Base-by-base conservation (phyloP, 2,329 filamentous ascomycete genomes). In the Aspergillus tanneri region DNA sequence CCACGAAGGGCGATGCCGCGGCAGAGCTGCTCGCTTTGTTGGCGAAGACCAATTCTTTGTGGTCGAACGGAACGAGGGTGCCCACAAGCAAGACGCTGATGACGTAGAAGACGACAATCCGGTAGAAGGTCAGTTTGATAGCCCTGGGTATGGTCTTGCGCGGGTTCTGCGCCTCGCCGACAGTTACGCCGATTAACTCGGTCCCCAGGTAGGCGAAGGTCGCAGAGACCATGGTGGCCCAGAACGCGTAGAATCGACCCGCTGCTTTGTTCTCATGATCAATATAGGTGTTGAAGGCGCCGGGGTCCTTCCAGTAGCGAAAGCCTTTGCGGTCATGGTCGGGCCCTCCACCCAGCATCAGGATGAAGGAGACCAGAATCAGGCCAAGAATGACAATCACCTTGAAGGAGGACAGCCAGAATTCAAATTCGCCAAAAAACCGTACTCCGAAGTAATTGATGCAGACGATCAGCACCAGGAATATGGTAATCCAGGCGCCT, bases 181-280 rank as follows among this genome's bases (percentile, higher is more conserved):
- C 86, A 0, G 87, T 90, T 11, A 90, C 85, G 71, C 86, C 87
- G 42, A 90, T 84, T 35, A 90, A 74, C 63, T 90, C 87, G 2
- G 86, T 87, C 50, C 86, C 87, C 4, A 90, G 78, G 64, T 88
- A 91, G 47, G 88, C 87, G 57, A 91, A 91, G 3, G 86, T 87
- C 1, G 87, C 87, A 19, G 84, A 88, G 58, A 89, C 83, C 65
- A 90, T 81, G 37, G 83, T 84, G 7, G 78, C 81, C 85, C 85
- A 88, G 69, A 86, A 81, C 10, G 75, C 81, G 35, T 82, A 68
- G 69, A 86, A 86, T 44, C 74, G 72, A 12, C 81, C 82, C 25
- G 72, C 59, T 42, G 66, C 51, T 1, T 76, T 78, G 0, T 66
- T n/a, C n/a, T n/a, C n/a, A n/a, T n/a, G 64, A 3, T 63, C 60